Evolutionary conservation across 257 asterid species (phyloP), one percentile per base, ranked within the genome.

Genomic region (Schizonepeta tenuifolia): DNA sequence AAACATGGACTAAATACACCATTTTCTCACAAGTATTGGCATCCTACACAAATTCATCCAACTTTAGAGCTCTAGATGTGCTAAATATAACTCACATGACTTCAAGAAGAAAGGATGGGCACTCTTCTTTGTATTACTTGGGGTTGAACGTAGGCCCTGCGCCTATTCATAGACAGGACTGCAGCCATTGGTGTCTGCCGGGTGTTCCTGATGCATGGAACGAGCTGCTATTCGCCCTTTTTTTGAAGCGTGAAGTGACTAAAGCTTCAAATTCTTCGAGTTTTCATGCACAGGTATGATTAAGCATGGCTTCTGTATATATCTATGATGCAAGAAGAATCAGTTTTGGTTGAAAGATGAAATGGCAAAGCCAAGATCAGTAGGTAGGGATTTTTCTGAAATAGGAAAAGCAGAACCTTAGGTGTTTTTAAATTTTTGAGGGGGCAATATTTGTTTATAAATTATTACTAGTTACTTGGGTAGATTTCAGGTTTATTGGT

Each of bases 151-250:
- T 14, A 0, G 88, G 96, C 21, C 90, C 84, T 7, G 93, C 91
- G 0, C 82, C 96, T 40, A 44, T 82, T 54, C 89, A 76, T 68
- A 72, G 89, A 80, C 97, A 93, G 75, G 98, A 93, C 73, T 93
- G 98, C 85, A 93, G 98, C 83, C 98, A 93, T 67, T 93, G 98
- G 98, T 93, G 97, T 44, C 79, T 93, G 22, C 98, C 98, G 0
- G 98, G 98, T 3, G 89, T 93, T 6, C 98, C 96, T 1, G 97
- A 92, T 71, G 55, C 96, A 33, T 92, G 97, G 97, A 92, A 92
- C 65, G 96, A 92, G 77, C 80, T 93, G 22, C 85, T 93, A 73
- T 93, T 87, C 18, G 87, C 93, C 17, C 76, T 89, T 20, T 56
- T 93, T 55, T 71, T 93, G 74, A 91, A 83, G 80, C 91, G 76